Evolutionary conservation across 2,329 filamentous ascomycete genomes (phyloP).

Genomic region (Trichophyton benhamiae): DNA sequence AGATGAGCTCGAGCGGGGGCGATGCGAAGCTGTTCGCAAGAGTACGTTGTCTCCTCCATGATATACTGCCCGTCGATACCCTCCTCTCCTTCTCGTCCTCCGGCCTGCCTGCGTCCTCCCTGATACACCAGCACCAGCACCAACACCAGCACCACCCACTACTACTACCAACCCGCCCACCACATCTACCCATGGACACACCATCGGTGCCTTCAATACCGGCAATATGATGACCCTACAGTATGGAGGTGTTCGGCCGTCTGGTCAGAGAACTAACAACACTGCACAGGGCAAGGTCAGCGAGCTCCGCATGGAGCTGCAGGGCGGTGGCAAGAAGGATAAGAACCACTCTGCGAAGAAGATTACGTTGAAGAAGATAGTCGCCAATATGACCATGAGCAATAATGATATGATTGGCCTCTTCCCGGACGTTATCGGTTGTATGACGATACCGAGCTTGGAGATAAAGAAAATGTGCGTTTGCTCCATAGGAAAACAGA

Average conservation of each 20-base stretch:
- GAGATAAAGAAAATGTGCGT: constrained; percentile 98
- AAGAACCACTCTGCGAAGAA: constrained; percentile 93
- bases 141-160: too few relatives aligned
- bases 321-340: constrained; percentile 91
- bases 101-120: background rate
- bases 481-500: constrained; percentile 9
- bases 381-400: constrained; percentile 99
- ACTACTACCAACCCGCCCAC: background rate
- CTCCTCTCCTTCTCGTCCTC: background rate
- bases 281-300: constrained; percentile 87
- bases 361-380: constrained; percentile 97
- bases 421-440: constrained; percentile 87
- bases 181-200: background rate
- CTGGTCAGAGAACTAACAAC: constrained; percentile 8
- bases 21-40: constrained; percentile 99
- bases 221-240: background rate
- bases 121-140: background rate
- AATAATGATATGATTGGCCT: constrained; percentile 99
- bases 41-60: constrained; percentile 44
- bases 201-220: background rate
- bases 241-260: background rate
- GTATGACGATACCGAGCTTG: constrained; percentile 87
- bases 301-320: constrained; percentile 87
- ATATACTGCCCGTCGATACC: constrained; percentile 1
- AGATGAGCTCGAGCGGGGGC: constrained; percentile 60